Evolutionary conservation across 495 filamentous ascomycete genomes (phyloP).

Genomic region (Penicillium pancosmium): DNA sequence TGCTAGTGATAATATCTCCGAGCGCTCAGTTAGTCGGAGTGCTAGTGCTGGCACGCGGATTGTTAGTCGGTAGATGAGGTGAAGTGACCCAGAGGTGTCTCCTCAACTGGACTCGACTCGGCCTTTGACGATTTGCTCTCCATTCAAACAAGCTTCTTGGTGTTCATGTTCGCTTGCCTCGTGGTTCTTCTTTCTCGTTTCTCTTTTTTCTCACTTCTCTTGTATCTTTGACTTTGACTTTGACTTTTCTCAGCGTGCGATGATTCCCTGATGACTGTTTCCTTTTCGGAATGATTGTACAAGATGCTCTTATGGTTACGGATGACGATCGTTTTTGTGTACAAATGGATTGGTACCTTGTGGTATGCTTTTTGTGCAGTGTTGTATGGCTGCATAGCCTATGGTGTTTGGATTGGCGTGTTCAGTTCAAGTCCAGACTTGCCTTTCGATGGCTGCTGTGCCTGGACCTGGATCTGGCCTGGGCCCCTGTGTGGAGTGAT

Average conservation of each 20-base stretch:
- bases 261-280: constrained; percentile 6
- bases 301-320: constrained; percentile 20
- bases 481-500: constrained; percentile 3
- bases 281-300: constrained; percentile 14
- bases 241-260: constrained; percentile 8
- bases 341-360: constrained; percentile 3
- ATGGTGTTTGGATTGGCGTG: not conserved
- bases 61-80: constrained; percentile 15
- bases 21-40: constrained; percentile 33
- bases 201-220: not conserved
- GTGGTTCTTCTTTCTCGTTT: not conserved
- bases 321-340: constrained; percentile 14
- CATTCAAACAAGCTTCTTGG: not conserved
- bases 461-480: not conserved
- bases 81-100: not conserved
- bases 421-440: too few species aligned
- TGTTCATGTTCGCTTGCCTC: not conserved
- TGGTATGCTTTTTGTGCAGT: not conserved
- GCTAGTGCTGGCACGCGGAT: constrained; percentile 12
- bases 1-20: constrained; percentile 36
- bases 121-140: not conserved
- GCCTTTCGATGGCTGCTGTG: too few species aligned
- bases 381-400: not conserved
- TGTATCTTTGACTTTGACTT: not conserved
- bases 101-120: too few species aligned